Percentiles rank a stretch among this genome's conserved stretches.
Conservation (phyloP, 2,329 filamentous ascomycete species). For the Pestalotiopsis sp. region DNA sequence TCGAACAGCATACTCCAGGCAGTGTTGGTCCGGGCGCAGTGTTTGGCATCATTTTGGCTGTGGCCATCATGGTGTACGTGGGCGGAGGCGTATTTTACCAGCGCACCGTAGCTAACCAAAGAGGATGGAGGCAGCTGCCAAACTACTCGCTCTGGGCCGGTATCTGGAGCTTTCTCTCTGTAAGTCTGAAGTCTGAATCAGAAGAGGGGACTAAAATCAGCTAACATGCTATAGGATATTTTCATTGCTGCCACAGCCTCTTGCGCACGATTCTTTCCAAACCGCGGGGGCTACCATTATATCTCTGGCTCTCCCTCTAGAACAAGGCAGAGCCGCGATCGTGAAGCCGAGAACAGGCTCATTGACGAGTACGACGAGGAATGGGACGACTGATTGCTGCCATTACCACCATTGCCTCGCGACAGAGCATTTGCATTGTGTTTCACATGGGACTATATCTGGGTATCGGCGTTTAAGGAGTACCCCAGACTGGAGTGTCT, state of each 20-base stretch:
- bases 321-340: conserved; percentile 40
- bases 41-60: conserved; percentile 82
- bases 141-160: conserved; percentile 94
- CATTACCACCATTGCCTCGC: not conserved
- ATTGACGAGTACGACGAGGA: conserved; percentile 97
- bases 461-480: not conserved
- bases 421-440: not conserved
- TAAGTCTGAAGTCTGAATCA: conserved; percentile 48
- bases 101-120: conserved; percentile 88
- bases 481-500: not conserved
- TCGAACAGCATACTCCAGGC: conserved; percentile 72
- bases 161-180: conserved; percentile 81
- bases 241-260: conserved; percentile 71
- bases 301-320: conserved; percentile 58
- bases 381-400: conserved; percentile 75
- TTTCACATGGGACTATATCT: not conserved
- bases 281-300: conserved; percentile 67
- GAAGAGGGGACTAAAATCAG: conserved; percentile 2
- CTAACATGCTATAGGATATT: conserved; percentile 51
- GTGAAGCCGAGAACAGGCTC: conserved; percentile 87
- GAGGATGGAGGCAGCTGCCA: conserved; percentile 92
- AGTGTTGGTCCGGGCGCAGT: conserved; percentile 72
- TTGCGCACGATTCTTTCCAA: conserved; percentile 67
- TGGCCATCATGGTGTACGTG: conserved; percentile 83
- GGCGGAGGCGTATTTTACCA: conserved; percentile 95